Base-by-base conservation (phyloP, 176 grass and related monocot genomes). In the Poa annua region DNA sequence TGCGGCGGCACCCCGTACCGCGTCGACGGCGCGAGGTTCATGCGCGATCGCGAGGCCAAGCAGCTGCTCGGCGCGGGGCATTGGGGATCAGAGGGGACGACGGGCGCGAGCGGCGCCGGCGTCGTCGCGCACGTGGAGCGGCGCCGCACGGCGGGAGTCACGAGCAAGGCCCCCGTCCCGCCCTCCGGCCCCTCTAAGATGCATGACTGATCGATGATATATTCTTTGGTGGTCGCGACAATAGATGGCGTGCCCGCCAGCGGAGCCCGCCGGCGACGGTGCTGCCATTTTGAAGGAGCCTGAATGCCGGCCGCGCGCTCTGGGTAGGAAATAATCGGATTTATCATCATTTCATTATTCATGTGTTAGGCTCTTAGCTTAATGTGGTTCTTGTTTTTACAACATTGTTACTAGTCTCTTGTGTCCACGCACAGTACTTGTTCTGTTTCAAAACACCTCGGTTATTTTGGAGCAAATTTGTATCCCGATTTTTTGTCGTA, bases 41-140 rank as follows among this genome's bases (percentile, higher is more conserved):
- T 88, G 75, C 86, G 57, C 80, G 86, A 76, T 15, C 86, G 57
- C 74, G 86, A 76, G n/a, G 75, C 6, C 19, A 29, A 7, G 50
- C 63, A 7, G 50, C 63, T 8, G 63, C 32, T 32, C 24, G 24
- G 25, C 29, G 59, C 59, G 29, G 59, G 24, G 59, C 59, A 62
- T 13, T 62, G 12, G 59, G 59, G 59, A 62, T 32, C 59, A 7
- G 59, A 25, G 11, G 25, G 59, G 59, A 62, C 59, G 59, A 62
- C 24, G 24, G 59, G 12, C 11, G 25, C 59, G 59, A 5, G 11
- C 59, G 59, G 59, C 64, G 64, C 32, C 15, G 32, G 33, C 63
- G 64, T 65, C 61, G 24, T 66, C 61, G 61, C 25, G 61, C 26
- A 64, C 26, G 24, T 64, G 26, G 26, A 64, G 12, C 12, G 60